Conservation (phyloP, 2,329 filamentous ascomycete genomes). For the Helminthosporium solani region DNA sequence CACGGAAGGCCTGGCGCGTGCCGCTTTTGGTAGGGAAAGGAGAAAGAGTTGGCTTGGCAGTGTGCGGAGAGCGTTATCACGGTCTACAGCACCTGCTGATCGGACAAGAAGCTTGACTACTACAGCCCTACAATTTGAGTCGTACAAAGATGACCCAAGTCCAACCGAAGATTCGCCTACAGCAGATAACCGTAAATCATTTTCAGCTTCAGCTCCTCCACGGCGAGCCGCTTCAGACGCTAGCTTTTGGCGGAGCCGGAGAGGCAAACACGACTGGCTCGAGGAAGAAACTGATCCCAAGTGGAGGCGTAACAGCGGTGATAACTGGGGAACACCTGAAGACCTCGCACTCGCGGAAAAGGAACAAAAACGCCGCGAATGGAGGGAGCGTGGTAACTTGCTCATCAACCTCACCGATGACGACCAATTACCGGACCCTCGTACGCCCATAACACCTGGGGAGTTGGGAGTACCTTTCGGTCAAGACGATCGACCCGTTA, state of each 20-base stretch:
- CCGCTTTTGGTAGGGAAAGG: conserved; percentile 20
- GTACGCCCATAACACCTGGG: conserved; percentile 24
- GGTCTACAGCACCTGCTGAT: conserved; percentile 28
- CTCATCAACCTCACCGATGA: conserved; percentile 31
- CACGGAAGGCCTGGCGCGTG: conserved; percentile 20
- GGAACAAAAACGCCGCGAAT: conserved; percentile 32
- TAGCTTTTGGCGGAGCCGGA: conserved; percentile 44
- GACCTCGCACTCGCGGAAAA: conserved; percentile 34
- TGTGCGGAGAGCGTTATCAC: conserved; percentile 36
- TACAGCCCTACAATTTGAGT: conserved; percentile 25
- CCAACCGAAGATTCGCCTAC: conserved; percentile 10
- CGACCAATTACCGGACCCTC: conserved; percentile 29
- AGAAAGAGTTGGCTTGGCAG: conserved; percentile 43
- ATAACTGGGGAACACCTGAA: conserved; percentile 39
- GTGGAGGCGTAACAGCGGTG: conserved; percentile 39
- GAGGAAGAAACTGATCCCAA: conserved; percentile 34
- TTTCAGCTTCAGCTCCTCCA: conserved; percentile 29
- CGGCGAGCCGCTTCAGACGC: conserved; percentile 49
- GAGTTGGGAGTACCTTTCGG: conserved; percentile 22
- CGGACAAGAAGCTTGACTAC: conserved; percentile 31
- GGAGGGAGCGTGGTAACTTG: conserved; percentile 31
- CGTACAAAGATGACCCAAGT: conserved; percentile 31
- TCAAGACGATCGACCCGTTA: conserved; percentile 25
- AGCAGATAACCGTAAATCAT: conserved; percentile 17
- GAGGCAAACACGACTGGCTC: conserved; percentile 47